A percentile compares a stretch with the other conserved stretches of the same genome.
These are phyloP conservation scores for Stemphylium lycopersici DNA, from an alignment of 2,329 filamentous ascomycete species.

Conservation along the genomic window DNA sequence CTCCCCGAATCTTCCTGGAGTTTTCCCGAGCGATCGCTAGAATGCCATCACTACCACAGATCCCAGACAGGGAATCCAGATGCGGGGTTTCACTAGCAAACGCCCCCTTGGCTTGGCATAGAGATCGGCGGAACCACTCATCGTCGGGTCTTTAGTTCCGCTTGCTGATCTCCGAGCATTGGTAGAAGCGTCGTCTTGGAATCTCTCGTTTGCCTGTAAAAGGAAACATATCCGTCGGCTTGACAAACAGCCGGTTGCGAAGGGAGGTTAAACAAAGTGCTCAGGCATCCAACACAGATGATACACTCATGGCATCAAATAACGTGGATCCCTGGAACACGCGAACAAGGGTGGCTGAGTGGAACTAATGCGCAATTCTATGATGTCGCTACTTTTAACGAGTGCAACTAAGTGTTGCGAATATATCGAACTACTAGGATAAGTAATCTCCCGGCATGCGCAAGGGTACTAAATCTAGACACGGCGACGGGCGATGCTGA, in stretches of 20 bases:
- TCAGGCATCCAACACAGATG: neutral
- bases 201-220: neutral
- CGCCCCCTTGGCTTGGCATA: neutral
- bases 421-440: neutral
- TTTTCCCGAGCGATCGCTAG: neutral
- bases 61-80: neutral
- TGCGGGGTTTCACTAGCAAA: slow-evolving; percentile 3
- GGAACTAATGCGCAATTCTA: neutral
- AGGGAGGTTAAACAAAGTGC: neutral
- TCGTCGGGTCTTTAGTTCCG: neutral
- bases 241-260: neutral
- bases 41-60: neutral
- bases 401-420: neutral
- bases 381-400: neutral
- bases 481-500: neutral
- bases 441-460: neutral
- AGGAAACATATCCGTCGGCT: neutral
- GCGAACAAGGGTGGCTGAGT: neutral
- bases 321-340: neutral
- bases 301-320: neutral
- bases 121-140: slow-evolving; percentile 1
- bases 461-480: neutral
- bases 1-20: neutral
- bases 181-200: neutral
- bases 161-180: neutral